phyloP scores from a whole-genome alignment of 2,329 filamentous ascomycete species.

The Colletotrichum eleusines region DNA sequence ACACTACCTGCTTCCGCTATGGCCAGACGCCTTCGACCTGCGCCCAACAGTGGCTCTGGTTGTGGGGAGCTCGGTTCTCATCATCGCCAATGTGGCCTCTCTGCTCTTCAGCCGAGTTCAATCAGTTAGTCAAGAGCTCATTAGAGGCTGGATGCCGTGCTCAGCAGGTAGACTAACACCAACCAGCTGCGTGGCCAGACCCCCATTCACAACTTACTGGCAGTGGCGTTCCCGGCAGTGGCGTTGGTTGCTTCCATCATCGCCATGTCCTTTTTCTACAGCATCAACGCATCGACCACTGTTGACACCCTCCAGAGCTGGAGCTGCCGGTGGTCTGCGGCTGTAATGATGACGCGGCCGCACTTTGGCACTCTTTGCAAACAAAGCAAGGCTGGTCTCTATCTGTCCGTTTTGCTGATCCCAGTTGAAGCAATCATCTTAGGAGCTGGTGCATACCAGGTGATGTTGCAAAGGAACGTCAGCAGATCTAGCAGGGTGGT shows the following conservation, averaged over 20 bases:
- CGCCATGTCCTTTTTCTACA: constrained; percentile 69
- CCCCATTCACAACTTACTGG: constrained; percentile 40
- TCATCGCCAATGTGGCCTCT: constrained; percentile 61
- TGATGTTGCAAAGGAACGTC: constrained; percentile 58
- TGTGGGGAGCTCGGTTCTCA: constrained; percentile 62
- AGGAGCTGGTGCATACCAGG: constrained; percentile 59
- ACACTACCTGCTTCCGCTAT: constrained; percentile 65
- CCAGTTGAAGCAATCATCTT: constrained; percentile 66
- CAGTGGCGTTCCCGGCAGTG: constrained; percentile 47
- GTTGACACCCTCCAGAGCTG: constrained; percentile 71
- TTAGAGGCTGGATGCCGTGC: neutral
- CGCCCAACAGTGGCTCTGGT: constrained; percentile 68
- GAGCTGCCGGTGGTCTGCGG: constrained; percentile 70
- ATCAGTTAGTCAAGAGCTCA: constrained; percentile 56
- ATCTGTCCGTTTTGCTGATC: constrained; percentile 67
- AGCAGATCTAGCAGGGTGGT: constrained; percentile 48
- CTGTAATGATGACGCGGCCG: constrained; percentile 65
- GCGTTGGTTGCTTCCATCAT: constrained; percentile 59
- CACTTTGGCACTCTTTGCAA: constrained; percentile 69
- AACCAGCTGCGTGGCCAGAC: constrained; percentile 29
- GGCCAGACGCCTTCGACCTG: constrained; percentile 69
- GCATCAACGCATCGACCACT: constrained; percentile 63
- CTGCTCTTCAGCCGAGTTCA: constrained; percentile 62
- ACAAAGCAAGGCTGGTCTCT: constrained; percentile 66
- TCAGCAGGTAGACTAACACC: constrained; percentile 6